Base-by-base conservation (phyloP, 2,329 filamentous ascomycete genomes). In the Ophiosphaerella herpotricha region DNA sequence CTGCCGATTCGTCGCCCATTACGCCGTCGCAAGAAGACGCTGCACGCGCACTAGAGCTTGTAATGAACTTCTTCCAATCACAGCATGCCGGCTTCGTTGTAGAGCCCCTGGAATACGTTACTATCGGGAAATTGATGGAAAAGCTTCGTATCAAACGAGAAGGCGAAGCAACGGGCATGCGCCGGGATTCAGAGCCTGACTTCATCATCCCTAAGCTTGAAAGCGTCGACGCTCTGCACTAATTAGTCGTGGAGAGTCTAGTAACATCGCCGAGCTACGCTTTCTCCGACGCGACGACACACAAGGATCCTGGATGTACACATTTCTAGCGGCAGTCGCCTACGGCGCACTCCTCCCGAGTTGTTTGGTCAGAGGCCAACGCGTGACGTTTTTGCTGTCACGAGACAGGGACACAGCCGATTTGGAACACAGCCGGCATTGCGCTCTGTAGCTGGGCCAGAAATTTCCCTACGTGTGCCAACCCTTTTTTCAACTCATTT, bases 11-110 rank as follows among this genome's bases (percentile, higher is more conserved):
- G 77, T 84, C 33, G 77, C 83, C 53, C 81, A 82, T 35, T 81
- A 84, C 42, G 81, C 86, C 82, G 75, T 88, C 88, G 1, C 89
- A 91, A 60, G 91, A 97, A 61, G 91, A 97, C 71, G 92, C 92
- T 4, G 83, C 89, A 34, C 82, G 85, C 43, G 93, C 92, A 1
- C 82, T 95, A 4, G 87, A 93, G 63, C 86, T 92, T 2, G 84
- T 97, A 16, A 82, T 96, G 70, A 87, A 77, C 52, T 96, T 93
- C 67, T 88, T 97, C 70, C 83, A 90, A 61, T 85, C 86, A 52
- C 83, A 88, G 59, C 84, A 86, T 0, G 77, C 73, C 18, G 87
- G 85, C 1, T 82, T 91, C 29, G 84, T 89, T 13, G 85, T 90
- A 13, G 89, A 94, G 65, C 83, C 90, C 39, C 83, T 84, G 62